Base-by-base conservation (phyloP, 768 basidiomycete species). In the Macrocybe gigantea region DNA sequence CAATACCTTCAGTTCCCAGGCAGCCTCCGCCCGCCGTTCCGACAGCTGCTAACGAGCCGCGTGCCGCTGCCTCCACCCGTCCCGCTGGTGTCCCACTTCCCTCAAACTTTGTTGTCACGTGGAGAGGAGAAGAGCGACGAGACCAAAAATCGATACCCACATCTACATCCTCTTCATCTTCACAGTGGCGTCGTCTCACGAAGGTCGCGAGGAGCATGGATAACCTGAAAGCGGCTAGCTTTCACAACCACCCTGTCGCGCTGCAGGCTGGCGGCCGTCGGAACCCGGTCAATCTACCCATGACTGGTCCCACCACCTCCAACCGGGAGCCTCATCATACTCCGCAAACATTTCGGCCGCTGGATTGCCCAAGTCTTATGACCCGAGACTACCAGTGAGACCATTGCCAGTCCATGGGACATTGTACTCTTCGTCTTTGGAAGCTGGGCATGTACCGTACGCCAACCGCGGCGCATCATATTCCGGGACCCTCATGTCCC, bases 131-230 rank as follows among this genome's bases (percentile, higher is more conserved):
- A 48, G 68, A 68, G 45, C 70, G 70, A 39, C 58, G 62, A 9
- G 72, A 68, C 31, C 61, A 61, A 33, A 74, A 69, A 47, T 49
- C 64, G 4, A 59, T 66, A 41, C 60, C 69, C 2, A 57, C 68
- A 1, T 63, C 72, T 5, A 47, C 66, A 1, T 22, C 22, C 22
- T 22, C 22, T 22, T 22, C 22, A 22, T 22, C 22, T 22, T 41
- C 62, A 2, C 54, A 56, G 35, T 65, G 61, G 51, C 53, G 48
- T 48, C 64, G 66, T 40, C 56, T 67, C 41, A 49, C 62, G 40
- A 69, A 67, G 50, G 64, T 59, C 41, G 62, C 76, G n/a, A 82
- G 80, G 63, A 85, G 81, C 54, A 77, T 82, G 73, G 75, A 75
- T 51, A 78, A 78, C 50, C 65, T 80, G 40, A 67, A 72, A 39